Evolutionary conservation across 2,329 filamentous ascomycete genomes (phyloP), one percentile per base, ranked within the genome.

Genomic region (Beauveria varroae): DNA sequence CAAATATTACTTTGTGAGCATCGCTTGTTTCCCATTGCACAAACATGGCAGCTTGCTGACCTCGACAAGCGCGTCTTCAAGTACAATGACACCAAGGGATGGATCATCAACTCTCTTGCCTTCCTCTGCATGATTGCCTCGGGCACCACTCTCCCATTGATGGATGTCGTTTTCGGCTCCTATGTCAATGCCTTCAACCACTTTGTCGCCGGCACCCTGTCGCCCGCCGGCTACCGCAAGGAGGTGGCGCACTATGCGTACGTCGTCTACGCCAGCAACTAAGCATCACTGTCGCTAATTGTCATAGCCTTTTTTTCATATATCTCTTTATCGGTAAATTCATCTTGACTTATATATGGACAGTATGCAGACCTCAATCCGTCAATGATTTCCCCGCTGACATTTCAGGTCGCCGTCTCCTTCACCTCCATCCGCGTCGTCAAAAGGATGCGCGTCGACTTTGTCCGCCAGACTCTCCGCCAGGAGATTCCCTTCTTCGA

Each of bases 401-500:
- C 10, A 7, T 20, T 14, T 1, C 49, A 75, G 73, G 66, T 73
- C 40, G 68, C 76, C 34, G 64, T 77, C 55, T 75, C 72, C n/a
- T 66, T 72, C 40, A 70, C 71, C 6, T 73, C 74, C n/a, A 73
- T 76, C 58, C 69, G 73, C 34, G 71, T 72, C 0, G 75, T 72
- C 53, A 75, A 71, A 60, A 60, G 65, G 26, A 67, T 77, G 3
- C 74, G 75, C 20, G 69, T 75, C 59, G 71, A 73, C 63, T 76
- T 75, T 63, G 69, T 77, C 2, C 67, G 68, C n/a, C 69, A 70
- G 24, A 72, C 71, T 1, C 69, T 77, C 2, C 71, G 81, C 1
- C 81, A 86, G 65, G 81, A 85, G 59, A 75, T 85, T 3, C 75
- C 77, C 64, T 82, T 80, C 66, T 86, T 84, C 63, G 83, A 86